Evolutionary conservation across 2,329 filamentous ascomycete genomes (phyloP), one percentile per base, ranked within the genome.

Genomic region (Pseudocercospora fuligena): DNA sequence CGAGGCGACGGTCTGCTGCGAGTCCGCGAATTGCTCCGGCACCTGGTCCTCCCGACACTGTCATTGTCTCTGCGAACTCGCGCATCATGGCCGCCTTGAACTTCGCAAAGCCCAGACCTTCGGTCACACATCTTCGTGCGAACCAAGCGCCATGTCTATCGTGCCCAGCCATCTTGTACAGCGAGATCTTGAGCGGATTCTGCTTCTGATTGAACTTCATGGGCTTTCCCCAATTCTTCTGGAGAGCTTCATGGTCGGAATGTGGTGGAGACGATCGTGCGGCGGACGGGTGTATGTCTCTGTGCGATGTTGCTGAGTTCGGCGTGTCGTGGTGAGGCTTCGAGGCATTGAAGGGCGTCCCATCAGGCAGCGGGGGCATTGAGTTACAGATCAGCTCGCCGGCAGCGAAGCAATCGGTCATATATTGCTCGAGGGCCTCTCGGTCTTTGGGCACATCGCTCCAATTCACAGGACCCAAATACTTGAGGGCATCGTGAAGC

Each of bases 121-220:
- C 88, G 74, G 97, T 93, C 21, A 97, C 84, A 76, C 93, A 97
- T 58, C 91, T 84, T 63, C 94, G 84, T 25, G 92, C 92, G 79
- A 97, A 98, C 94, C 94, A 98, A 7, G 91, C 85, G 1, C 94
- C 94, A 70, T 90, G 90, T 43, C 92, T 89, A 78, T 98, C 94
- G 73, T 92, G 90, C 2, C 90, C 88, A 0, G 85, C 82, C 66
- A 95, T 85, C 78, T 96, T 97, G 81, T 91, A 97, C 25, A 97
- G 88, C 63, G 84, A 85, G 68, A 97, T 89, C 0, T 86, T 88
- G 8, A 92, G 82, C 0, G 92, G 91, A 74, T 96, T 95, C 21
- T 94, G 90, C 71, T 85, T 89, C 2, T 86, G 79, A 49, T 85
- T 88, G 63, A 92, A 80, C 79, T 93, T 94, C 74, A 94, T 81